These are phyloP conservation scores for Striga hermonthica DNA, from an alignment of 305 asterid species.

Conservation along the genomic window DNA sequence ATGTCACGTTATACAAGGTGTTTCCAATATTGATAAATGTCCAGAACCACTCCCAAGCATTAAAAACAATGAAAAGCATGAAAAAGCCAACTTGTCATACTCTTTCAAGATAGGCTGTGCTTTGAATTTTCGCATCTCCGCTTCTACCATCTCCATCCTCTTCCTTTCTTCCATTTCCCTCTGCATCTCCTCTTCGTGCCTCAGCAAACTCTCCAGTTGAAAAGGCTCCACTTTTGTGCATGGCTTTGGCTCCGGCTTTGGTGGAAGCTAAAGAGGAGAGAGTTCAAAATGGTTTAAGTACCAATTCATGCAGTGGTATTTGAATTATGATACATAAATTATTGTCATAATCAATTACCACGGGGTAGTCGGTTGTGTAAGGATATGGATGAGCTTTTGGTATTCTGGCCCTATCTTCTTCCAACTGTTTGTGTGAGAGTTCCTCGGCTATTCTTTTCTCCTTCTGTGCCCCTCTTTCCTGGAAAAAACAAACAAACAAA, in stretches of 20 bases:
- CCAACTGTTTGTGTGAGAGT: slow-evolving; percentile 60
- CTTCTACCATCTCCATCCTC: slow-evolving; percentile 69
- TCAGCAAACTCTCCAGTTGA: slow-evolving; percentile 65
- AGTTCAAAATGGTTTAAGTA: no score
- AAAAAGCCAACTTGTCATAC: slow-evolving; percentile 35
- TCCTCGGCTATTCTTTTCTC: slow-evolving; percentile 60
- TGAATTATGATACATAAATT: no score
- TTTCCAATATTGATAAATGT: not conserved
- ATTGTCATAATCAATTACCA: slow-evolving; percentile 46
- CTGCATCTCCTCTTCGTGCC: slow-evolving; percentile 85
- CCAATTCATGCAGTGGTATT: not conserved
- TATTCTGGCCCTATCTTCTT: slow-evolving; percentile 74
- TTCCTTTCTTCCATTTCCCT: slow-evolving; percentile 77
- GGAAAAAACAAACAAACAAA: slow-evolving; percentile 22
- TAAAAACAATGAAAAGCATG: not conserved
- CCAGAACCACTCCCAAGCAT: not conserved
- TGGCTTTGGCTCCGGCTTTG: slow-evolving; percentile 83
- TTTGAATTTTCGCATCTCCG: slow-evolving; percentile 69
- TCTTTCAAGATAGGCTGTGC: slow-evolving; percentile 83
- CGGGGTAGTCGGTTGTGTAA: slow-evolving; percentile 90
- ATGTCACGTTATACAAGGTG: not conserved
- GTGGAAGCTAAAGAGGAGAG: slow-evolving; percentile 54
- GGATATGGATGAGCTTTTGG: slow-evolving; percentile 89
- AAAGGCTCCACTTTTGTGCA: slow-evolving; percentile 89
- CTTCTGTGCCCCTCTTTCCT: slow-evolving; percentile 92